phyloP scores from a whole-genome alignment of 495 filamentous ascomycete species.

The Saxophila tyrrhenica region DNA sequence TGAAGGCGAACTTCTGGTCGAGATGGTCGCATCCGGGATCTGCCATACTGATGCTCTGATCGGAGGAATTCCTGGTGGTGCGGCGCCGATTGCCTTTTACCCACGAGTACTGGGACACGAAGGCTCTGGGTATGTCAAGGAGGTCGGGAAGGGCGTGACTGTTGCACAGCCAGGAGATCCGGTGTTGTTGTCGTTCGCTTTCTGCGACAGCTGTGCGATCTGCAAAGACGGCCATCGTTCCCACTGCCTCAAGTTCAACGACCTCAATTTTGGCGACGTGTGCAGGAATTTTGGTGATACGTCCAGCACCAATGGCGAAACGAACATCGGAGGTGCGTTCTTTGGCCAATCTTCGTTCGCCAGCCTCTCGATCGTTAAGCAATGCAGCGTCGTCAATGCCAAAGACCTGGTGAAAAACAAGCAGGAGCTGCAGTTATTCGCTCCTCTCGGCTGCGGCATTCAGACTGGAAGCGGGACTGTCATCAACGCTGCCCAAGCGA shows the following conservation, averaged over 20 bases:
- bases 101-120: constrained; percentile 25
- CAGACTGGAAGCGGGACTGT: constrained; percentile 32
- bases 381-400: constrained; percentile 25
- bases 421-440: constrained; percentile 24
- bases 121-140: constrained; percentile 23
- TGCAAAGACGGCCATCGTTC: constrained; percentile 24
- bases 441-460: constrained; percentile 35
- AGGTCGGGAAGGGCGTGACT: constrained; percentile 20
- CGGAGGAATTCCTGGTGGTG: constrained; percentile 13
- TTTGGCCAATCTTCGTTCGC: constrained; percentile 26
- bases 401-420: constrained; percentile 17
- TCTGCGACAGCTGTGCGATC: constrained; percentile 26
- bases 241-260: constrained; percentile 22
- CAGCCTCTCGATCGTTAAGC: constrained; percentile 22
- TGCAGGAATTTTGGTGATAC: constrained; percentile 8
- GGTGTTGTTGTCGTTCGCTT: constrained; percentile 28
- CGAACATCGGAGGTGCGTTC: constrained; percentile 18
- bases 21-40: constrained; percentile 22
- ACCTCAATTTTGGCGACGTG: constrained; percentile 18
- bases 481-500: constrained; percentile 18
- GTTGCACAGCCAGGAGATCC: constrained; percentile 20
- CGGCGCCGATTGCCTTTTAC: constrained; percentile 16
- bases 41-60: constrained; percentile 21
- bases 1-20: constrained; percentile 23
- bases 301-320: constrained; percentile 10